These are phyloP conservation scores for Tuber brumale DNA, from an alignment of 495 filamentous ascomycete species.

Conservation along the genomic window DNA sequence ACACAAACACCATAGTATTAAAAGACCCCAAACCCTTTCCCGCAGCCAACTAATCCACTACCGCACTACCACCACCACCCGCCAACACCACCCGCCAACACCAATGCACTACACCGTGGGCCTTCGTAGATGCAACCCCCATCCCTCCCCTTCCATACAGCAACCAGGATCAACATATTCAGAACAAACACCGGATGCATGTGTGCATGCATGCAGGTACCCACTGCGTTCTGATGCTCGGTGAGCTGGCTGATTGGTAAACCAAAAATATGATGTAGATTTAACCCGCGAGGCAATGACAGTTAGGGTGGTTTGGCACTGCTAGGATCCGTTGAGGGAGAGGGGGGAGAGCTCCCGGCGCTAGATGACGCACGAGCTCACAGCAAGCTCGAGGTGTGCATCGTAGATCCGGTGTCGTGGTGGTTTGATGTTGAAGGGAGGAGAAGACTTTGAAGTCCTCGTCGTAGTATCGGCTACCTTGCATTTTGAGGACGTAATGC, in stretches of 20 bases:
- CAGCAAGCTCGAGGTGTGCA: not conserved
- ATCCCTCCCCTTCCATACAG: not conserved
- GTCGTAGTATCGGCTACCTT: not conserved
- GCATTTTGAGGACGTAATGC: not conserved
- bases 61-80: not conserved
- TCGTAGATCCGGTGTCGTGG: not conserved
- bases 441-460: not conserved
- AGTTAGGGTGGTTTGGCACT: not conserved
- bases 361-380: not conserved
- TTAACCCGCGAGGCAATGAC: not conserved
- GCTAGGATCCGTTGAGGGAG: not conserved
- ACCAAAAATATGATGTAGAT: not conserved
- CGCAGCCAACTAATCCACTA: not conserved
- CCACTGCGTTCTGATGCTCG: not conserved
- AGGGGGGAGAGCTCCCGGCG: not conserved
- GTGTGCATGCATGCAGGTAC: not conserved
- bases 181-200: conserved; percentile 1
- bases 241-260: not conserved
- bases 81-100: not conserved
- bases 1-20: not conserved
- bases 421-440: not conserved
- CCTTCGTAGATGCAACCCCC: not conserved
- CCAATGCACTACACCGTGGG: not conserved
- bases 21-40: not conserved
- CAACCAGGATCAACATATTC: not conserved